These are phyloP conservation scores for Eimeria acervulina DNA, from an alignment of 169 alveolate genomes.

Conservation along the genomic window DNA sequence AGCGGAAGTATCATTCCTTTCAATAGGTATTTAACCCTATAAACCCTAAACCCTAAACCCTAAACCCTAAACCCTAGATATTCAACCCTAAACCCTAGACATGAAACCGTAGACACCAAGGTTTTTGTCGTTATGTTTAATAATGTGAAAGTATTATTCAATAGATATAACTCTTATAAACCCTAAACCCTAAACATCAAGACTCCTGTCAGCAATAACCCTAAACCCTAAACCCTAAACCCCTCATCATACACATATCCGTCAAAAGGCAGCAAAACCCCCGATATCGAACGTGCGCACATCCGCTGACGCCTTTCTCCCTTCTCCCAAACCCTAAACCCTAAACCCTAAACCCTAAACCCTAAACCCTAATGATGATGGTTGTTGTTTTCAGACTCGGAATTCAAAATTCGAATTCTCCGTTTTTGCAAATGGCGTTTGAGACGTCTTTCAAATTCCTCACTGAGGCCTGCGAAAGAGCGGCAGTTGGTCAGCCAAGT, in stretches of 20 bases:
- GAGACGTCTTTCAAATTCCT: constrained; percentile 97
- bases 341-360: constrained; percentile 5
- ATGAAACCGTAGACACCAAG: too few relatives aligned
- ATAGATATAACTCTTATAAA: neutral
- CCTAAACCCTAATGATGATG: neutral
- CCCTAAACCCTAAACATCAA: neutral
- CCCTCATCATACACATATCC: neutral
- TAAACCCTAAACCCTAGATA: neutral
- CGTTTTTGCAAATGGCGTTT: constrained; percentile 98
- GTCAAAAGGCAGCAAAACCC: too few relatives aligned
- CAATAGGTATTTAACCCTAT: constrained; percentile 86
- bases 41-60: neutral
- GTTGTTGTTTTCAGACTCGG: constrained; percentile 85
- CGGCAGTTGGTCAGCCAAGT: constrained; percentile 77
- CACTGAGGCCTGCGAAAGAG: constrained; percentile 89
- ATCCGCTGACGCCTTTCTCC: too few relatives aligned
- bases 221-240: neutral
- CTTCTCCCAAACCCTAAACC: neutral
- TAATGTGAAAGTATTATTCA: neutral
- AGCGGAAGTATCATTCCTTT: constrained; percentile 95
- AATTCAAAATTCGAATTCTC: constrained; percentile 95
- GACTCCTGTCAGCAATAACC: neutral
- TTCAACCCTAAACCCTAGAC: constrained; percentile 29
- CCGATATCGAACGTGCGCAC: too few relatives aligned
- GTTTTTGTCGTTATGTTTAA: too few relatives aligned